Base-by-base conservation (phyloP, 176 grass and related monocot genomes). In the Neostapfia colusana region DNA sequence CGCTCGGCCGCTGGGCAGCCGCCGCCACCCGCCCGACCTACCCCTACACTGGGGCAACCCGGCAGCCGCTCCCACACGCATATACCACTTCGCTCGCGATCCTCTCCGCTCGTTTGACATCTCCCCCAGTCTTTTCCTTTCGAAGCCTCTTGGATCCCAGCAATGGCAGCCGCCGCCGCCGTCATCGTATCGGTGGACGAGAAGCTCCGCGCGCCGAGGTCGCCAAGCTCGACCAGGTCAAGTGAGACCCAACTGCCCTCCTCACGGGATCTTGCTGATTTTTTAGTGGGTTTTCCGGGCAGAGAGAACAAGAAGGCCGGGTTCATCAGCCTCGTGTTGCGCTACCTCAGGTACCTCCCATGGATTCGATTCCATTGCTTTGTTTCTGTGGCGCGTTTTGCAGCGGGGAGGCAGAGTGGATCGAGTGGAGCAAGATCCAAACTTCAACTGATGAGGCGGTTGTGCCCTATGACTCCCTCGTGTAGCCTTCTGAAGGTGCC, bases 351-450 rank as follows among this genome's bases (percentile, higher is more conserved):
- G 95, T 95, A 51, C 38, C 84, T 88, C 51, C n/a, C 17, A 17
- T 16, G 5, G 28, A 20, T 56, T 83, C 26, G 3, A 2, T 72
- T 3, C 7, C 37, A 7, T 84, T 42, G 24, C 3, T 81, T 40
- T 13, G 60, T 17, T 4, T 55, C 35, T 14, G 0, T 43, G 15
- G 68, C 15, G 5, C 55, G 2, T 45, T 54, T 54, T 73, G 34
- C 65, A 99, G 95, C 55, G 89, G 89, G 10, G 95, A 95, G 51
- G 95, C 83, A 37, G 89, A 95, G 77, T 87, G 92, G 85, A 95
- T 99, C 69, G 95, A 99, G 61, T 99, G 95, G 95, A 87, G 89
- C 57, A 99, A 92, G 91, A 99, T 99, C 87, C 89, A 95, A 77
- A 99, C 95, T 59, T 91, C 91, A 10, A 95, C 95, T 57, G 95